phyloP scores from a whole-genome alignment of 352 stramenopile species.

The Pythium diclinum region DNA sequence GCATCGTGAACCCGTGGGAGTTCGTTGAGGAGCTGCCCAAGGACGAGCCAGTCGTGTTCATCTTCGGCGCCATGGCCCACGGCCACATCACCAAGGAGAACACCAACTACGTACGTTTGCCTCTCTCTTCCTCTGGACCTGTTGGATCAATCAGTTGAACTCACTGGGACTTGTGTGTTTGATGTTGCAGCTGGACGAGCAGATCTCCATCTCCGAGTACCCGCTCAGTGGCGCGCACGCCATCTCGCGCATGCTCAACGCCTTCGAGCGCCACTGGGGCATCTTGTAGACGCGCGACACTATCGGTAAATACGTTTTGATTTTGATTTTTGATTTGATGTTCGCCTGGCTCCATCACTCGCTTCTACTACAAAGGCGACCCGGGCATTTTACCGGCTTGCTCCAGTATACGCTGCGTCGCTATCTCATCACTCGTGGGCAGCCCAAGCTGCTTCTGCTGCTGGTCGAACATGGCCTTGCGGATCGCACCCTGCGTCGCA shows the following conservation, averaged over 20 bases:
- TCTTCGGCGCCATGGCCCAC: conserved; percentile 97
- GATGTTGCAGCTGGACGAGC: conserved; percentile 83
- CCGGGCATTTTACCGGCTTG: conserved; percentile 82
- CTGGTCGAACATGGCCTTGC: conserved; percentile 98
- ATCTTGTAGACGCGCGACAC: conserved; percentile 88
- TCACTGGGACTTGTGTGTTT: background rate
- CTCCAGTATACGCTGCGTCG: conserved; percentile 91
- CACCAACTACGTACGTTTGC: conserved; percentile 90
- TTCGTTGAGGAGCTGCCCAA: conserved; percentile 91
- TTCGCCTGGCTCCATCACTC: too few relatives aligned
- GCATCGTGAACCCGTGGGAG: conserved; percentile 93
- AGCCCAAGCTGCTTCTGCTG: conserved; percentile 91
- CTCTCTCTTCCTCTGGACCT: background rate
- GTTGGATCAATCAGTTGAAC: too few relatives aligned
- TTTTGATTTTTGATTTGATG: conserved; percentile 49
- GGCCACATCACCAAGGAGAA: conserved; percentile 96
- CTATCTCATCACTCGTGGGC: conserved; percentile 91
- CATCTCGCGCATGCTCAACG: conserved; percentile 95
- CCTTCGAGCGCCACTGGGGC: conserved; percentile 98
- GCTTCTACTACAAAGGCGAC: conserved; percentile 58
- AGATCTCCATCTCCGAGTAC: conserved; percentile 98
- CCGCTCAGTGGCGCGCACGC: conserved; percentile 95
- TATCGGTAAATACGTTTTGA: conserved; percentile 22
- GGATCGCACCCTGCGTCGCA: conserved; percentile 96
- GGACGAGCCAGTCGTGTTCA: conserved; percentile 95